phyloP scores from a whole-genome alignment of 2,329 filamentous ascomycete genomes.

The Tympanopsis confertula region DNA sequence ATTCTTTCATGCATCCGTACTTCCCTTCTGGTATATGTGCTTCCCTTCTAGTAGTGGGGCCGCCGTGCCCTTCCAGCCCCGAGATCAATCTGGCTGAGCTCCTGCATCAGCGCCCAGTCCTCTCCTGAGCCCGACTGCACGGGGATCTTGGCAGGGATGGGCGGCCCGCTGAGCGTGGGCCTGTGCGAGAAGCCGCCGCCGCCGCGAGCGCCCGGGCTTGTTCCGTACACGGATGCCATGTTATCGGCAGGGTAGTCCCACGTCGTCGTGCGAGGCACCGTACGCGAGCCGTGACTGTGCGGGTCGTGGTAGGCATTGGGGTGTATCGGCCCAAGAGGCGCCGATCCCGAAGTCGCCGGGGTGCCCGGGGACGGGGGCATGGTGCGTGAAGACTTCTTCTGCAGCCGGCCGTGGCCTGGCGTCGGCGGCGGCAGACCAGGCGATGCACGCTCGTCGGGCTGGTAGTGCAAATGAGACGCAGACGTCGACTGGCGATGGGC shows the following conservation, averaged over 20 bases:
- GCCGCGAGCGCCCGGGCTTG: constrained; percentile 12
- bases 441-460: constrained; percentile 13
- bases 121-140: constrained; percentile 26
- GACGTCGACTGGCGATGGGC: constrained; percentile 36
- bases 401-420: constrained; percentile 44
- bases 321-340: constrained; percentile 37
- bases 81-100: constrained; percentile 59
- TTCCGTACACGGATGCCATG: constrained; percentile 25
- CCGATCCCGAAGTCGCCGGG: constrained; percentile 34
- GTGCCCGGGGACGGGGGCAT: constrained; percentile 24
- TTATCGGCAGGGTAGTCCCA: constrained; percentile 44
- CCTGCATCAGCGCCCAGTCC: constrained; percentile 53
- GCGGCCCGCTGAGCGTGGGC: constrained; percentile 30
- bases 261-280: constrained; percentile 32
- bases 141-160: constrained; percentile 51
- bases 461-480: constrained; percentile 15
- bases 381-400: constrained; percentile 45
- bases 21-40: no score
- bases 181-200: constrained; percentile 14
- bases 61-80: constrained; percentile 46
- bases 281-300: constrained; percentile 28
- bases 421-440: constrained; percentile 21
- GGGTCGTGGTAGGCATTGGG: constrained; percentile 28
- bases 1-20: no score
- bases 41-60: no score